Evolutionary conservation across 2,329 filamentous ascomycete species (phyloP), one percentile per base, ranked within the genome.

Genomic region (Aspergillus floridensis): DNA sequence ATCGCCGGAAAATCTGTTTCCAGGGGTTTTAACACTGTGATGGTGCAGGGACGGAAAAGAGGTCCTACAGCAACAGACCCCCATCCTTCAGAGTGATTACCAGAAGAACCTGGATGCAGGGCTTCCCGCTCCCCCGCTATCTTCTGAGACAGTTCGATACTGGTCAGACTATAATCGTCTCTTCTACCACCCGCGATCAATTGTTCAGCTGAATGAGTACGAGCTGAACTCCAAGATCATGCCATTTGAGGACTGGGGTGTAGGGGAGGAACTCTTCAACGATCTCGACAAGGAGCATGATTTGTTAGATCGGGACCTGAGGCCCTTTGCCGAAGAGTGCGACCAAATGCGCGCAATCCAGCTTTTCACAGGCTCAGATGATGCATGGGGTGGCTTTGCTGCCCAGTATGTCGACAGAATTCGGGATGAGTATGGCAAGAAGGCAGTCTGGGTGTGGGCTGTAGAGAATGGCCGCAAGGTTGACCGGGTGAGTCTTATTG

Each of bases 121-220:
- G 22, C 72, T 84, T 5, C 74, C 84, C 3, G 82, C 88, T 5
- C 84, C 89, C 0, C 78, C 81, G 55, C 82, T 96, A 21, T 88
- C 83, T 1, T 81, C 86, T 1, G 84, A 87, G 6, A 84, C 85
- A 11, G 90, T 98, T n/a, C 86, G 92, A 56, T 98, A 95, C 78
- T 99, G 95, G 93, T 96, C 92, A 32, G 95, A 99, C 75, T 98
- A 92, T 76, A 96, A 91, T 66, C 86, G 92, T 26, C 85, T 95
- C n/a, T 99, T 87, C 76, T 97, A 90, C 72, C 93, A 98, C 72
- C 95, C 95, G 8, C 86, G 86, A 57, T 96, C 92, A 12, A 85
- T 96, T 56, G 82, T 96, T 10, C 93, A 96, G 72, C 81, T 98
- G 14, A 90, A 90, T 71, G 92, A 97, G 70, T 96, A 91, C 70